Base-by-base conservation (phyloP, 306 rosid species). In the Comarum palustre region DNA sequence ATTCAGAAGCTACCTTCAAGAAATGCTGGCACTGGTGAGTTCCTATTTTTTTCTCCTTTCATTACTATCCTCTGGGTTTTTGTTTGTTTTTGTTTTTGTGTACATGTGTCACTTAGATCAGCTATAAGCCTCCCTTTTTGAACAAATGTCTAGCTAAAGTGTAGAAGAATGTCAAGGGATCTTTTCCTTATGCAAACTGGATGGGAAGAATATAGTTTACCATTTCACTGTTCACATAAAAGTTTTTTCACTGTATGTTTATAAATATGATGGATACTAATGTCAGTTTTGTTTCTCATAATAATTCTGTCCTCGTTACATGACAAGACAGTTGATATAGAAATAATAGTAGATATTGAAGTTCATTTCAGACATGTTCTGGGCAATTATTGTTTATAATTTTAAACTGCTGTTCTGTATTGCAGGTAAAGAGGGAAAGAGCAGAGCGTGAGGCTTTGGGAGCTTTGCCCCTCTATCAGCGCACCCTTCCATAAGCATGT, bases 371-470 rank as follows among this genome's bases (percentile, higher is more conserved):
- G 42, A 24, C 52, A 34, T 72, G 45, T 54, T 38, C 2, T 16
- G 22, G 4, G 19, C 43, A 5, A 19, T 0, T 45, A 60, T 47
- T 61, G 36, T 64, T 27, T 12, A 7, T 52, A 13, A 27, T 71
- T 60, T n/a, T 43, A 3, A 1, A 11, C 11, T 43, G 48, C 19
- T 20, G 74, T 32, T 46, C 31, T 36, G 10, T 63, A 79, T 81
- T 81, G 72, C 89, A 94, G 99, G 97, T 94, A 79, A 94, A 94
- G 89, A 85, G 43, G 79, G 99, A 94, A 83, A 90, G 72, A 55
- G 87, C 86, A 62, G 99, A 94, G 83, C 96, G 96, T 9, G 96
- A 88, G 74, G 86, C 91, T 63, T 87, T 94, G 89, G 97, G 99
- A 83, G 99, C 91, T 68, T 83, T 94, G 82, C 99, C 96, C 14